A percentile compares a stretch with the other conserved stretches of the same genome.
Evolutionary conservation across 2,329 filamentous ascomycete genomes (phyloP).

Genomic region (Ambrosiella cleistominuta): DNA sequence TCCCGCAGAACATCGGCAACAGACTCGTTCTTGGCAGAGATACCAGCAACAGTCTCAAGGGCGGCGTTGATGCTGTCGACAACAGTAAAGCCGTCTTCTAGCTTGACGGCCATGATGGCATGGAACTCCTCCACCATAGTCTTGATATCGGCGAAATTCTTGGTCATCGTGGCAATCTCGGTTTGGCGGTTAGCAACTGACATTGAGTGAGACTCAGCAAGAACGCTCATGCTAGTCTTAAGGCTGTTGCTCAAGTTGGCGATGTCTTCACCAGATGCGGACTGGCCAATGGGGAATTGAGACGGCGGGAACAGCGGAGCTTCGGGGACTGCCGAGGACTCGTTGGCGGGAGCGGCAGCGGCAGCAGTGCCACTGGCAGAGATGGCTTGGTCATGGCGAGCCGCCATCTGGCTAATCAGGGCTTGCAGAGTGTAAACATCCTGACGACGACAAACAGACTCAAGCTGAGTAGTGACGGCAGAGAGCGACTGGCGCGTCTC

Average conservation of each 20-base stretch:
- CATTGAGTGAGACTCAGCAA: constrained; percentile 58
- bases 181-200: constrained; percentile 69
- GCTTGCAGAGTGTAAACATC: constrained; percentile 63
- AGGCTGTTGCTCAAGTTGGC: constrained; percentile 11
- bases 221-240: constrained; percentile 18
- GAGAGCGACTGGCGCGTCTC: constrained; percentile 60
- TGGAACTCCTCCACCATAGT: constrained; percentile 61
- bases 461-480: constrained; percentile 47
- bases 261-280: constrained; percentile 10
- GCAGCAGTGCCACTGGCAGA: constrained; percentile 20
- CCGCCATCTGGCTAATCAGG: constrained; percentile 60
- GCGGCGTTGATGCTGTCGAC: constrained; percentile 44
- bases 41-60: constrained; percentile 15
- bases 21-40: constrained; percentile 37
- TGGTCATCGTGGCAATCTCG: constrained; percentile 62
- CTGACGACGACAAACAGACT: constrained; percentile 56
- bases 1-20: constrained; percentile 49
- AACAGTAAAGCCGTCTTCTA: constrained; percentile 56
- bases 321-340: not conserved
- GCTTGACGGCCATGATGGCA: constrained; percentile 54
- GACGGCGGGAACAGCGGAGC: constrained; percentile 1
- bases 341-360: not conserved
- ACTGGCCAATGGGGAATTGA: constrained; percentile 7
- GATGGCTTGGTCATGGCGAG: constrained; percentile 58
- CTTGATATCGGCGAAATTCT: constrained; percentile 66